Conservation (phyloP, 805 yeast species). For the Saturnispora bothae region DNA sequence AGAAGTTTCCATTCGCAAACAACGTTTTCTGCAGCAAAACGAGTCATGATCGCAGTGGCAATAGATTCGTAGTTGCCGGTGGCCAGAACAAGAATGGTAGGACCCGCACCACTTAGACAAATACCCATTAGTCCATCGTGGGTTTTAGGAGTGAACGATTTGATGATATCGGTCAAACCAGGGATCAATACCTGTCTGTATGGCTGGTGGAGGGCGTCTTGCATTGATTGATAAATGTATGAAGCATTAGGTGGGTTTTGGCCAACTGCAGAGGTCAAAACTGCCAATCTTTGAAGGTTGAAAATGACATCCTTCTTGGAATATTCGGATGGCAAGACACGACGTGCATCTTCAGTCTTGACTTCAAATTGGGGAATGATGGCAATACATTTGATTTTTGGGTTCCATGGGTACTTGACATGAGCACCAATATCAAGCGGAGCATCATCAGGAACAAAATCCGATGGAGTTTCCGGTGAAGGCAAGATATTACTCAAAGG, state of each 20-base stretch:
- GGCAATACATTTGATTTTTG: conserved; percentile 75
- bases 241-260: conserved; percentile 65
- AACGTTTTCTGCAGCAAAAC: conserved; percentile 57
- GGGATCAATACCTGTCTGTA: conserved; percentile 88
- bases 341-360: conserved; percentile 83
- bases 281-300: conserved; percentile 88
- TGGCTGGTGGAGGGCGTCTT: conserved; percentile 95
- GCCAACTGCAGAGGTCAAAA: conserved; percentile 87
- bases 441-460: conserved; percentile 66
- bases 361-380: conserved; percentile 92
- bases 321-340: conserved; percentile 77
- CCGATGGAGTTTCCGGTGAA: conserved; percentile 28
- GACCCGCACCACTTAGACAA: conserved; percentile 96
- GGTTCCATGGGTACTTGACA: conserved; percentile 74
- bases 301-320: conserved; percentile 75
- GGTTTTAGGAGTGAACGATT: conserved; percentile 67
- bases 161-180: conserved; percentile 73
- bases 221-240: conserved; percentile 89
- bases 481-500: conserved; percentile 83
- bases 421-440: conserved; percentile 84
- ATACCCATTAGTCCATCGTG: conserved; percentile 86
- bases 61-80: conserved; percentile 78
- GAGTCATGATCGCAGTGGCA: conserved; percentile 61
- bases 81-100: conserved; percentile 90
- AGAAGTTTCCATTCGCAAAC: conserved; percentile 74